These are phyloP conservation scores for Eucalyptus polybractea DNA, from an alignment of 345 rosid species.

Conservation along the genomic window DNA sequence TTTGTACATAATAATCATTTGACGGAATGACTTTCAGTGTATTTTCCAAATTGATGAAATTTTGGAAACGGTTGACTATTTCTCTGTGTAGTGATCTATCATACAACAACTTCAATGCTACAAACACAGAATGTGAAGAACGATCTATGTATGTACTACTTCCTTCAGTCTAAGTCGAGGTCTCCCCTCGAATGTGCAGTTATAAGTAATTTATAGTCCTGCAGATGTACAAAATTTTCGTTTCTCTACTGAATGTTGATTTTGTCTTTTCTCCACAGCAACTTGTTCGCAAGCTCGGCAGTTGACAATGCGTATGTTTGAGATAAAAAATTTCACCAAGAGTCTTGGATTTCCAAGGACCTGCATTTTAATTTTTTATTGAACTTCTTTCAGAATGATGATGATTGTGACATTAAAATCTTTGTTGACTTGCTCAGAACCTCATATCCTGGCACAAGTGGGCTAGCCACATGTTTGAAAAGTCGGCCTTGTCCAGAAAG, in stretches of 20 bases:
- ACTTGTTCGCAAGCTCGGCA: slow-evolving; percentile 25
- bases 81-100: slow-evolving; percentile 20
- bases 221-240: neutral
- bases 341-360: neutral
- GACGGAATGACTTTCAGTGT: neutral
- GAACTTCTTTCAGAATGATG: too few species aligned
- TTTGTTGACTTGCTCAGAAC: neutral
- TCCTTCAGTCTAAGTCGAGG: neutral
- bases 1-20: neutral
- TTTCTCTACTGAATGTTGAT: neutral
- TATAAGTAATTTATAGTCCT: neutral
- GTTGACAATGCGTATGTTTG: slow-evolving; percentile 7
- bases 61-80: neutral
- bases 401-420: neutral
- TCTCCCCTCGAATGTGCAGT: neutral
- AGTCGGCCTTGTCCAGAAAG: neutral
- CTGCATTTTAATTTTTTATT: neutral
- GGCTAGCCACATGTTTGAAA: neutral
- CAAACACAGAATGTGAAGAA: neutral
- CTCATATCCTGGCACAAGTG: neutral
- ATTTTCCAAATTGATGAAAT: neutral
- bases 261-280: slow-evolving; percentile 4
- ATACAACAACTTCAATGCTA: slow-evolving; percentile 10
- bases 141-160: neutral
- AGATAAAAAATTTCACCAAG: neutral